Conservation (phyloP, 1,284 basidiomycete genomes). For the Ganoderma resinaceum region DNA sequence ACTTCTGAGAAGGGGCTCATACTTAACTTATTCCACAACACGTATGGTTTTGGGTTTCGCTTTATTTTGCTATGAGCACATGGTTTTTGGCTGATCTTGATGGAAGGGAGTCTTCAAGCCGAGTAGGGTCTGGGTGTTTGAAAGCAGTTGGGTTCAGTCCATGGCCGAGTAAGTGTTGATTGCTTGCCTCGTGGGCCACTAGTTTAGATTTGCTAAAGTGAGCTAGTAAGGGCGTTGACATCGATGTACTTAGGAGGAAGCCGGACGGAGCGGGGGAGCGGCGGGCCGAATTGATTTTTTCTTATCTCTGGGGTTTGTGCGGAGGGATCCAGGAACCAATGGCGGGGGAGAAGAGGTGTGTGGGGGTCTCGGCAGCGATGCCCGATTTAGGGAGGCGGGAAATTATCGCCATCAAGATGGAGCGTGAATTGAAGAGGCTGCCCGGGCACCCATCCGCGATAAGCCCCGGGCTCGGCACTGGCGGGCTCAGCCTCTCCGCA, state of each 20-base stretch:
- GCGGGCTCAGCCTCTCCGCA: background rate
- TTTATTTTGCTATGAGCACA: background rate
- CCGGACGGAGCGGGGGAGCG: slow-evolving; percentile 10
- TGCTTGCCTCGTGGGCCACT: background rate
- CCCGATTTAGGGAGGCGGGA: background rate
- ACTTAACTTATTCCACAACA: slow-evolving; percentile 2
- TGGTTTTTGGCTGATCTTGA: background rate
- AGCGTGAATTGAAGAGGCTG: background rate
- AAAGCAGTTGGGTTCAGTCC: background rate
- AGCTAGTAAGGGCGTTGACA: background rate
- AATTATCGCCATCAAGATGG: background rate
- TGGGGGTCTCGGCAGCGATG: background rate
- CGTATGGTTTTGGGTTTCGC: background rate
- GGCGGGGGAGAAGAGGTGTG: background rate
- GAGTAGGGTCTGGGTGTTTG: no score
- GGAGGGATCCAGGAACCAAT: slow-evolving; percentile 5
- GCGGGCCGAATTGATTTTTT: background rate
- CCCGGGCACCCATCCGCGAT: background rate
- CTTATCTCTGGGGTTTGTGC: background rate
- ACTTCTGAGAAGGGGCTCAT: background rate
- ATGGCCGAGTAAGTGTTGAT: no score
- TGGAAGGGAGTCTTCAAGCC: no score
- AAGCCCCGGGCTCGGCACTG: background rate
- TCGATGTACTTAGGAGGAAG: background rate
- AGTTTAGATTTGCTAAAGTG: background rate